These are phyloP conservation scores for Syncephalastrum monosporum DNA, from an alignment of 371 early-diverging fungal genomes.

Conservation along the genomic window DNA sequence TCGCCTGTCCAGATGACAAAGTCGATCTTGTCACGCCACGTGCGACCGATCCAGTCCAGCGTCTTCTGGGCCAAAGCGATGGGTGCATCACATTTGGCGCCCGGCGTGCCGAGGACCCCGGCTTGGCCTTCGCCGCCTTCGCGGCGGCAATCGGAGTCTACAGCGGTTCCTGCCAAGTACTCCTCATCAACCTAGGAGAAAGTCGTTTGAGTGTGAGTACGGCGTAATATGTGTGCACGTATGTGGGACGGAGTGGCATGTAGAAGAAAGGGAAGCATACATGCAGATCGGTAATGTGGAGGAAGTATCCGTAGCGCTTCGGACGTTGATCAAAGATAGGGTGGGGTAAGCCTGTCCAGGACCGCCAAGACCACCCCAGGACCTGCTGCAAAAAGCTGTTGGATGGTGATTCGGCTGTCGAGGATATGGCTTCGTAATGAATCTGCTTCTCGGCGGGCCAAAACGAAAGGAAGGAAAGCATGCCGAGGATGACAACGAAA, in stretches of 20 bases:
- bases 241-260: neutral
- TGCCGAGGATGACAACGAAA: constrained; percentile 6
- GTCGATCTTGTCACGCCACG: constrained; percentile 61
- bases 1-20: constrained; percentile 65
- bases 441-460: constrained; percentile 6
- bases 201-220: too few species aligned
- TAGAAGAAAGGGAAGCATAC: constrained; percentile 20
- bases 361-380: constrained; percentile 13
- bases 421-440: constrained; percentile 3
- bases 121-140: constrained; percentile 6
- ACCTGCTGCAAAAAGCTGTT: constrained; percentile 10
- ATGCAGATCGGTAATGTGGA: constrained; percentile 82
- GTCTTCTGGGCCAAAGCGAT: constrained; percentile 60
- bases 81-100: constrained; percentile 73
- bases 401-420: constrained; percentile 2
- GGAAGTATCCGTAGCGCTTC: constrained; percentile 49
- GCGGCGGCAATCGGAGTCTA: constrained; percentile 55
- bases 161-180: constrained; percentile 46
- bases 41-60: constrained; percentile 55
- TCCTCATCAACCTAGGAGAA: constrained; percentile 41
- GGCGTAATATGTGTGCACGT: neutral
- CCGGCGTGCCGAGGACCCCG: constrained; percentile 56
- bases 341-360: constrained; percentile 11
- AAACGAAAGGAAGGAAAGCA: constrained; percentile 9
- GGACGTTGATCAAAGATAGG: constrained; percentile 10